Percentiles rank a stretch among this genome's conserved stretches.
Conservation (phyloP, 805 yeast species). For the Yarrowia sp. region DNA sequence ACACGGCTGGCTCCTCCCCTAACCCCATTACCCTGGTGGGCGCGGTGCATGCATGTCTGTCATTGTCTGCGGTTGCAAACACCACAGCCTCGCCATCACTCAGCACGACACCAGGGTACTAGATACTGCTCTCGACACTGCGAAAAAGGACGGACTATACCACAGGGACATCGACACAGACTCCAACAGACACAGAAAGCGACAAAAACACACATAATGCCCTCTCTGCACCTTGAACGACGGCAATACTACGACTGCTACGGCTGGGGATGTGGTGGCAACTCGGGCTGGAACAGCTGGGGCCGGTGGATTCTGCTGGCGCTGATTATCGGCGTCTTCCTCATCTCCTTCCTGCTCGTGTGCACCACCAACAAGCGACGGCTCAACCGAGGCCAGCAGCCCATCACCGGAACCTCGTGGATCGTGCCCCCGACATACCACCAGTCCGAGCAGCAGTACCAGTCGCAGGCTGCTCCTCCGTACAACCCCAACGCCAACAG, state of each 20-base stretch:
- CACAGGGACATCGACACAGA: no score
- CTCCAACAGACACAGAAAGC: not conserved
- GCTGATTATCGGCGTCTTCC: slow-evolving; percentile 32
- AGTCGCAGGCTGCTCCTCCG: slow-evolving; percentile 37
- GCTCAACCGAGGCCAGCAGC: slow-evolving; percentile 46
- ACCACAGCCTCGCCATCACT: slow-evolving; percentile 14
- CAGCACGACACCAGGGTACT: no score
- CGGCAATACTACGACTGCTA: slow-evolving; percentile 24
- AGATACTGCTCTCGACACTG: no score
- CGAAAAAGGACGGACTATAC: no score
- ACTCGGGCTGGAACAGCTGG: slow-evolving; percentile 38
- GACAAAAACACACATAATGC: slow-evolving; percentile 42
- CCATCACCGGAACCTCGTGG: slow-evolving; percentile 78
- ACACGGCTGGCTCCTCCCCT: not conserved
- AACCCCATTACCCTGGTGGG: not conserved
- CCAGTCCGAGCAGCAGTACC: slow-evolving; percentile 55
- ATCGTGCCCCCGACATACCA: slow-evolving; percentile 78
- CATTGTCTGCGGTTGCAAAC: slow-evolving; percentile 12
- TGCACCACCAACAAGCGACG: slow-evolving; percentile 34
- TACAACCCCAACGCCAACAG: slow-evolving; percentile 37
- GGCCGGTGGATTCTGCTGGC: slow-evolving; percentile 42
- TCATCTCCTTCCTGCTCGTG: slow-evolving; percentile 32
- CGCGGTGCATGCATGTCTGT: not conserved
- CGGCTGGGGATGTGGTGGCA: slow-evolving; percentile 26
- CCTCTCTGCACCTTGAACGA: not conserved